phyloP scores from a whole-genome alignment of 345 rosid species.

The Lumnitzera littorea region DNA sequence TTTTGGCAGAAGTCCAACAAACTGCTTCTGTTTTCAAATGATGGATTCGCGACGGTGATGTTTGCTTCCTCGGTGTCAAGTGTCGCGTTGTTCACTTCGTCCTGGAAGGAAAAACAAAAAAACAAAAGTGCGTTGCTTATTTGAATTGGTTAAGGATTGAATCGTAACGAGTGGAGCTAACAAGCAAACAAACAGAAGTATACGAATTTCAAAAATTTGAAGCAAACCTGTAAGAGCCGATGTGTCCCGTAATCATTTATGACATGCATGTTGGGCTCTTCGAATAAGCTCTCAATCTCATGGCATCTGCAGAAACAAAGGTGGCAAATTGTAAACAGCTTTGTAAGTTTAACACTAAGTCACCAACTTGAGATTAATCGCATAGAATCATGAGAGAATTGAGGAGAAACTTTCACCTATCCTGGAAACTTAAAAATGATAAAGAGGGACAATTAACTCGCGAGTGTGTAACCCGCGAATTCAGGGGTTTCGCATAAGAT shows the following conservation, averaged over 20 bases:
- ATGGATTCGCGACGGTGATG: conserved; percentile 18
- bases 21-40: conserved; percentile 46
- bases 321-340: neutral
- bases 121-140: neutral
- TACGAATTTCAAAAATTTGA: neutral
- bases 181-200: neutral
- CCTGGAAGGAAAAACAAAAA: conserved; percentile 21
- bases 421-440: no score
- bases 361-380: no score
- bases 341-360: neutral
- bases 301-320: conserved; percentile 36
- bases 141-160: neutral
- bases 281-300: conserved; percentile 21
- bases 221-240: conserved; percentile 39
- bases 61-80: conserved; percentile 47
- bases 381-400: neutral
- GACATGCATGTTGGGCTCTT: conserved; percentile 19
- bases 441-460: no score
- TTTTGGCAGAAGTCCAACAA: conserved; percentile 49
- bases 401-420: neutral
- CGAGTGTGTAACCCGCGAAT: neutral
- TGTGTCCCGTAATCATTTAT: conserved; percentile 35
- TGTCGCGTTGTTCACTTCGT: conserved; percentile 27
- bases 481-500: neutral
- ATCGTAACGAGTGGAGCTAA: conserved; percentile 1